Evolutionary conservation across 306 rosid genomes (phyloP).

Genomic region (Leucaena leucocephala): DNA sequence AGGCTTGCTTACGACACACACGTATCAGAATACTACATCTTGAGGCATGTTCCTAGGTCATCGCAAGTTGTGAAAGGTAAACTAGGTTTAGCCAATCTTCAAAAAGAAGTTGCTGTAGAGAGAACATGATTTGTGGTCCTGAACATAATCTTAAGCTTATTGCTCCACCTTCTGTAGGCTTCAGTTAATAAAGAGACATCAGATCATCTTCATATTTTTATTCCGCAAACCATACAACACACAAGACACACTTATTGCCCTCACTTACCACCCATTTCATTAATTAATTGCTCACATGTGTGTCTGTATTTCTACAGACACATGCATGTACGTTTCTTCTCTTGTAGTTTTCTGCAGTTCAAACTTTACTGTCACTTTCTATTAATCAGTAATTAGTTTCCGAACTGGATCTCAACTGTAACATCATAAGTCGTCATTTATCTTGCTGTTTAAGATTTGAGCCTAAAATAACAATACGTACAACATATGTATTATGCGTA

Average conservation of each 20-base stretch:
- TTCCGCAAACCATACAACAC: slow-evolving; percentile 30
- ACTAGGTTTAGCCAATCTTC: slow-evolving; percentile 11
- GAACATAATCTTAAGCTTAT: not conserved
- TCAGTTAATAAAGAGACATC: not conserved
- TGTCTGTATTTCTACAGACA: not conserved
- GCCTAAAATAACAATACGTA: too few species aligned
- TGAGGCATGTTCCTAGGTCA: slow-evolving; percentile 30
- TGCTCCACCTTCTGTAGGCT: slow-evolving; percentile 35
- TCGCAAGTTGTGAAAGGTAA: slow-evolving; percentile 23
- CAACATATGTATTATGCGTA: not conserved
- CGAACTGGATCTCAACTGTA: not conserved
- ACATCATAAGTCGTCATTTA: too few species aligned
- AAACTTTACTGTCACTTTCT: not conserved
- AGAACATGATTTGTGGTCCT: slow-evolving; percentile 55
- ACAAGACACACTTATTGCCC: slow-evolving; percentile 39
- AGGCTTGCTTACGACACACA: not conserved
- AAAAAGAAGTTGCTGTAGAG: slow-evolving; percentile 43
- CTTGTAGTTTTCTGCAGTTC: not conserved
- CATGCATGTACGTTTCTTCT: not conserved
- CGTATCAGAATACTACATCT: not conserved
- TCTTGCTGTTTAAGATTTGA: too few species aligned
- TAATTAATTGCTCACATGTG: not conserved
- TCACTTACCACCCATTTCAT: slow-evolving; percentile 24
- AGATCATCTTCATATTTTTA: not conserved
- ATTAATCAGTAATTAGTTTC: too few species aligned